These are phyloP conservation scores for Gigaspora rosea DNA, from an alignment of 192 early-diverging fungal genomes.

Conservation along the genomic window DNA sequence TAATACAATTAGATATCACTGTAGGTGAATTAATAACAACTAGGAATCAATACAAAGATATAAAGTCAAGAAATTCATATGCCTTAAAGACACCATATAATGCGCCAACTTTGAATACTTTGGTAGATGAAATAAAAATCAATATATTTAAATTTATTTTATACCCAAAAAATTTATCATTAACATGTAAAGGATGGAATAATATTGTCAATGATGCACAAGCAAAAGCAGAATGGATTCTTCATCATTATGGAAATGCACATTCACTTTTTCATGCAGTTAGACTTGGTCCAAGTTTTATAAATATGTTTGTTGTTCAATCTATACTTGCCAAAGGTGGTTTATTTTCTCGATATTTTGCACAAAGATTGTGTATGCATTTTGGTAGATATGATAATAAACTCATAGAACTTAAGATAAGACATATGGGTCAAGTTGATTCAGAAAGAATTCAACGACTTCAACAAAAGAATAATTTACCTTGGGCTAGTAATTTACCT, in stretches of 20 bases:
- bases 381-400: slow-evolving; percentile 1
- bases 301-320: neutral
- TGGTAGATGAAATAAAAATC: neutral
- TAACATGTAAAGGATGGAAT: neutral
- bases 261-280: slow-evolving; percentile 23
- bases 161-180: neutral
- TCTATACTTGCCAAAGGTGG: neutral
- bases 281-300: slow-evolving; percentile 9
- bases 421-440: neutral
- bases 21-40: too few species aligned
- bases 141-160: neutral
- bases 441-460: too few species aligned
- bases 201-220: neutral
- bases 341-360: neutral
- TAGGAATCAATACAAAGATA: too few species aligned
- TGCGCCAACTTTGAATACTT: too few species aligned
- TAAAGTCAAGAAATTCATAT: too few species aligned
- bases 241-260: neutral
- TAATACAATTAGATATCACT: too few species aligned
- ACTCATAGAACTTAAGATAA: neutral
- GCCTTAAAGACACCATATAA: too few species aligned
- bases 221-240: slow-evolving; percentile 10
- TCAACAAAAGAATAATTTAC: too few species aligned
- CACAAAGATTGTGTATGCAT: neutral
- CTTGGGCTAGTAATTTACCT: slow-evolving; percentile 17